These are phyloP conservation scores for Sugiyamaella novakii DNA, from an alignment of 1,139 yeast species.

Conservation along the genomic window DNA sequence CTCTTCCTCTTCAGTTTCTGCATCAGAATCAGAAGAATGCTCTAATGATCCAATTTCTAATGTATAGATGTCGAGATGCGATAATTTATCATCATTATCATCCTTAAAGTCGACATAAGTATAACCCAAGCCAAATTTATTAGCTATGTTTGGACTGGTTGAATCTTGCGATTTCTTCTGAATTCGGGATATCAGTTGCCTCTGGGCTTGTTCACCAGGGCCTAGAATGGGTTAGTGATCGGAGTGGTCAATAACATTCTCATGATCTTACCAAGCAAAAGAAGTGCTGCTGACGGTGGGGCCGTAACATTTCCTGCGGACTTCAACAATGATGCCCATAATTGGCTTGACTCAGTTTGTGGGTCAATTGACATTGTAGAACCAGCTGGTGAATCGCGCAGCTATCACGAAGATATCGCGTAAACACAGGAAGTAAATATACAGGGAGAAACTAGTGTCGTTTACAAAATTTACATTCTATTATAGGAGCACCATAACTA, in stretches of 20 bases:
- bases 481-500: too few relatives aligned
- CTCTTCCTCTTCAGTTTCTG: constrained; percentile 1
- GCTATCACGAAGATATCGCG: too few relatives aligned
- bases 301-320: constrained; percentile 20
- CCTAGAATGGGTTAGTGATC: constrained; percentile 24
- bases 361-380: constrained; percentile 9
- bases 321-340: constrained; percentile 24
- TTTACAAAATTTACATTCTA: too few relatives aligned
- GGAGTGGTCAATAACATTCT: not conserved
- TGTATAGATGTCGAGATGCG: constrained; percentile 42
- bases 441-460: too few relatives aligned
- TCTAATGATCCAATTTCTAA: constrained; percentile 24
- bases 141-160: constrained; percentile 33
- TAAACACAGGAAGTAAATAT: too few relatives aligned
- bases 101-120: constrained; percentile 41
- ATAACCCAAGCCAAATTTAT: constrained; percentile 42
- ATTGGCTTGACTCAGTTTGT: constrained; percentile 8
- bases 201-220: constrained; percentile 26
- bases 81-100: constrained; percentile 37
- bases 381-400: too few relatives aligned
- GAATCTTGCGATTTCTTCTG: constrained; percentile 8
- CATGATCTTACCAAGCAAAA: constrained; percentile 19
- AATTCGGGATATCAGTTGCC: constrained; percentile 23
- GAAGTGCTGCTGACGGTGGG: constrained; percentile 17
- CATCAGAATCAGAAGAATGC: not conserved